phyloP scores from a whole-genome alignment of 2,329 filamentous ascomycete genomes.

The Chaetomiaceae sp. region DNA sequence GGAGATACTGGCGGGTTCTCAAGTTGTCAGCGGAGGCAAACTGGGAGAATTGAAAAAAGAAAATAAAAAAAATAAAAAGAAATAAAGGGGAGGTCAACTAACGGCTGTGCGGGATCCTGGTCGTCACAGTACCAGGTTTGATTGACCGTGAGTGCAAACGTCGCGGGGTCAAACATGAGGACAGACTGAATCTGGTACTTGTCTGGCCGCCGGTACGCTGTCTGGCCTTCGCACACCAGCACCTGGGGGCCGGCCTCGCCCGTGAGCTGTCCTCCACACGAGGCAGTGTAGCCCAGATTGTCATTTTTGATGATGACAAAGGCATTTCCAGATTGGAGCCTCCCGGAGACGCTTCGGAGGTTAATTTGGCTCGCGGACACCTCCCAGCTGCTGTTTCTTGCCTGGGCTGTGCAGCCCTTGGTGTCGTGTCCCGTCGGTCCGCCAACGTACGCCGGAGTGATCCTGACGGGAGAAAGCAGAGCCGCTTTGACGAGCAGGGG shows the following conservation, averaged over 20 bases:
- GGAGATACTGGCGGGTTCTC: slow-evolving; percentile 7
- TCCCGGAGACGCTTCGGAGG: slow-evolving; percentile 10
- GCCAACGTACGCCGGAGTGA: slow-evolving; percentile 23
- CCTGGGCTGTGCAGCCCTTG: slow-evolving; percentile 21
- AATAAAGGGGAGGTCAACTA: slow-evolving; percentile 1
- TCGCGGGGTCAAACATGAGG: slow-evolving; percentile 20
- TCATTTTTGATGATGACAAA: slow-evolving; percentile 15
- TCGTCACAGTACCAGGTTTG: slow-evolving; percentile 30
- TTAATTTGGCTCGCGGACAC: slow-evolving; percentile 19
- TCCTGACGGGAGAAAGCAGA: slow-evolving; percentile 21
- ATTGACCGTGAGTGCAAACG: slow-evolving; percentile 17
- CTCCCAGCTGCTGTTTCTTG: slow-evolving; percentile 20
- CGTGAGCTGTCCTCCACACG: slow-evolving; percentile 7
- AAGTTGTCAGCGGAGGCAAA: neutral
- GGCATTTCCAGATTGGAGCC: slow-evolving; percentile 10
- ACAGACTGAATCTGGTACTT: slow-evolving; percentile 19
- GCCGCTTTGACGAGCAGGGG: slow-evolving; percentile 23
- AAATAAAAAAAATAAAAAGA: no score
- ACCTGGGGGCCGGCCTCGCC: neutral
- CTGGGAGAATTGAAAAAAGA: neutral
- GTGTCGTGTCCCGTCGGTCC: slow-evolving; percentile 25
- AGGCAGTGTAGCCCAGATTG: slow-evolving; percentile 10
- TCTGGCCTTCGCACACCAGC: slow-evolving; percentile 9
- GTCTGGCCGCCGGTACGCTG: neutral
- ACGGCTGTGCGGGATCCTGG: slow-evolving; percentile 22